Evolutionary conservation across 768 basidiomycete genomes (phyloP).

Genomic region (Tylopilus intermedius): DNA sequence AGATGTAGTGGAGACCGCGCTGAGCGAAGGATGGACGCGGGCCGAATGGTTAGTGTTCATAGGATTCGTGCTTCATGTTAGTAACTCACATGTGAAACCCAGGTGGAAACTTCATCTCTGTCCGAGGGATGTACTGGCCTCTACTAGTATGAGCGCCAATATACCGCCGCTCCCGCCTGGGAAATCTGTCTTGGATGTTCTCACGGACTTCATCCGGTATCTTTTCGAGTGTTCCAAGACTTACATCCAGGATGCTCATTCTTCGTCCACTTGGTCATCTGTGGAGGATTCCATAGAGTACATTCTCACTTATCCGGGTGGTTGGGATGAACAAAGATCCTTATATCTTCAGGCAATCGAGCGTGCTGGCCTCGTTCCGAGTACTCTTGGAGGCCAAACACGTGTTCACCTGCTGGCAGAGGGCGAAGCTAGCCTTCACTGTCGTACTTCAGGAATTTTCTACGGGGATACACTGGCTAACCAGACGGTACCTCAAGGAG

Average conservation of each 20-base stretch:
- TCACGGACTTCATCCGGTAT: neutral
- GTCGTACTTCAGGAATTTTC: neutral
- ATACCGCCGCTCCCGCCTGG: conserved; percentile 28
- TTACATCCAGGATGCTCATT: conserved; percentile 14
- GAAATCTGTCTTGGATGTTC: neutral
- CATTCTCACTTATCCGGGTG: conserved; percentile 21
- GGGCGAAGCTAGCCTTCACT: conserved; percentile 1
- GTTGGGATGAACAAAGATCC: conserved; percentile 9
- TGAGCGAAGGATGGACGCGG: neutral
- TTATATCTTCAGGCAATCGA: conserved; percentile 17
- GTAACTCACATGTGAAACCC: neutral
- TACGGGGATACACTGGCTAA: neutral
- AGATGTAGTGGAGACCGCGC: no score
- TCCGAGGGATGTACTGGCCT: conserved; percentile 11
- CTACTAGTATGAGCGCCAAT: conserved; percentile 3
- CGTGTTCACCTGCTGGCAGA: conserved; percentile 9
- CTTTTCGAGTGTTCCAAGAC: conserved; percentile 6
- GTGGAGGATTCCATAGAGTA: conserved; percentile 13
- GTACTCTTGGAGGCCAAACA: conserved; percentile 5
- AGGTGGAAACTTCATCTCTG: conserved; percentile 27
- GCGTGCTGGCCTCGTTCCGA: conserved; percentile 17
- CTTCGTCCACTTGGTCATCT: conserved; percentile 14
- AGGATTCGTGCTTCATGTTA: no score
- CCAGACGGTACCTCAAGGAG: neutral
- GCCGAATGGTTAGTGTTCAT: conserved; percentile 16